phyloP scores from a whole-genome alignment of 129 eudicot genomes.

The Centella asiatica region DNA sequence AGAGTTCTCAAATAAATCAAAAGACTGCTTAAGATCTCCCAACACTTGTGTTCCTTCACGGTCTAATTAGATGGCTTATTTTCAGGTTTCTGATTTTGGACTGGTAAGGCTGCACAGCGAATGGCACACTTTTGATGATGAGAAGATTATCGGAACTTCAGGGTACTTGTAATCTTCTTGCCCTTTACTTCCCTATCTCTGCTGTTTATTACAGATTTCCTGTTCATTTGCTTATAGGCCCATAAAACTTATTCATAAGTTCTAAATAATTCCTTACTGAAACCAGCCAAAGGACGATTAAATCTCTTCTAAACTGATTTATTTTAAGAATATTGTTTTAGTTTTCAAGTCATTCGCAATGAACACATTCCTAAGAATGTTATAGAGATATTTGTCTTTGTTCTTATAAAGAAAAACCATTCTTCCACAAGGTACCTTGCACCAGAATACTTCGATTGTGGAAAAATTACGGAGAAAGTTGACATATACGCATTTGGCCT shows the following conservation, averaged over 20 bases:
- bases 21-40: neutral
- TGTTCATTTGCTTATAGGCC: neutral
- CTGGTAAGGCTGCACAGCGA: slow-evolving; percentile 73
- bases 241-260: neutral
- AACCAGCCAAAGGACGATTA: neutral
- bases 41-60: no score
- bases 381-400: neutral
- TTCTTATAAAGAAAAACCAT: no score
- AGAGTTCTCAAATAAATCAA: neutral
- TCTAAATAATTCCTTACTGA: neutral
- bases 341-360: neutral
- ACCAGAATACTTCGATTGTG: slow-evolving; percentile 72
- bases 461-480: slow-evolving; percentile 66
- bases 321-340: neutral
- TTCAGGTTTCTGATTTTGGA: slow-evolving; percentile 94
- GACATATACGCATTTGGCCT: slow-evolving; percentile 89
- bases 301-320: neutral
- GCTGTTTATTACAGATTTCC: neutral
- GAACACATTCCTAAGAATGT: neutral
- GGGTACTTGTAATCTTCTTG: slow-evolving; percentile 36
- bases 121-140: slow-evolving; percentile 41
- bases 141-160: slow-evolving; percentile 57
- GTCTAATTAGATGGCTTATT: slow-evolving; percentile 1
- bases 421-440: slow-evolving; percentile 55
- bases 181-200: neutral